Conservation (phyloP, 1,139 yeast genomes). For the Lodderomyces metapsilosis region DNA sequence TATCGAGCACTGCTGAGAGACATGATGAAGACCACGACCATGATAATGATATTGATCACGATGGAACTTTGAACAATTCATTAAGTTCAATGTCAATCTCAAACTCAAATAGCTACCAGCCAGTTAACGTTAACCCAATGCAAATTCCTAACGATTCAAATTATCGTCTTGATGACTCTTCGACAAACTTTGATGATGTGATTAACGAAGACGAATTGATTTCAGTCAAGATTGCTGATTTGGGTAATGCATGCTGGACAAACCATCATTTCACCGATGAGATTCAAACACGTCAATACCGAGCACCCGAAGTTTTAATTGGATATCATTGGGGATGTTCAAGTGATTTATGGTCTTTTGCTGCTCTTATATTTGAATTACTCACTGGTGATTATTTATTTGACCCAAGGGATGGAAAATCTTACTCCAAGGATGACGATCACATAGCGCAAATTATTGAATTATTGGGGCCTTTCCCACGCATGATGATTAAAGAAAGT, state of each 20-base stretch:
- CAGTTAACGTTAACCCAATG: slow-evolving; percentile 23
- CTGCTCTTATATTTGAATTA: slow-evolving; percentile 45
- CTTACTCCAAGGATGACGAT: slow-evolving; percentile 49
- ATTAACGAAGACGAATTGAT: slow-evolving; percentile 48
- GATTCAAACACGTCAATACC: slow-evolving; percentile 49
- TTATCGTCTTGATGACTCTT: slow-evolving; percentile 9
- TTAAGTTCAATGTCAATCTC: slow-evolving; percentile 44
- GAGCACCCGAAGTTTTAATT: slow-evolving; percentile 47
- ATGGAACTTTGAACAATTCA: slow-evolving; percentile 35
- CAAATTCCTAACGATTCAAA: slow-evolving; percentile 19
- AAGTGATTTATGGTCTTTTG: slow-evolving; percentile 50
- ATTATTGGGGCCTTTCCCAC: slow-evolving; percentile 44
- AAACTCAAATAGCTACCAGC: slow-evolving; percentile 27
- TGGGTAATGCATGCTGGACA: slow-evolving; percentile 52
- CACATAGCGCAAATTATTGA: slow-evolving; percentile 51
- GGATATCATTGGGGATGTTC: slow-evolving; percentile 54
- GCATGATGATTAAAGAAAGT: slow-evolving; percentile 43
- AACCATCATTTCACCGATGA: slow-evolving; percentile 52
- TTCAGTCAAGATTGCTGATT: slow-evolving; percentile 50
- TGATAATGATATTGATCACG: slow-evolving; percentile 8
- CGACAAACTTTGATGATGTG: slow-evolving; percentile 15
- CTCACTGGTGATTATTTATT: slow-evolving; percentile 50
- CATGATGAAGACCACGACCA: slow-evolving; percentile 9
- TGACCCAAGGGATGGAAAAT: slow-evolving; percentile 48
- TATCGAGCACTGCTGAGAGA: slow-evolving; percentile 8